These are phyloP conservation scores for Penicillium daleae DNA, from an alignment of 495 filamentous ascomycete genomes.

Conservation along the genomic window DNA sequence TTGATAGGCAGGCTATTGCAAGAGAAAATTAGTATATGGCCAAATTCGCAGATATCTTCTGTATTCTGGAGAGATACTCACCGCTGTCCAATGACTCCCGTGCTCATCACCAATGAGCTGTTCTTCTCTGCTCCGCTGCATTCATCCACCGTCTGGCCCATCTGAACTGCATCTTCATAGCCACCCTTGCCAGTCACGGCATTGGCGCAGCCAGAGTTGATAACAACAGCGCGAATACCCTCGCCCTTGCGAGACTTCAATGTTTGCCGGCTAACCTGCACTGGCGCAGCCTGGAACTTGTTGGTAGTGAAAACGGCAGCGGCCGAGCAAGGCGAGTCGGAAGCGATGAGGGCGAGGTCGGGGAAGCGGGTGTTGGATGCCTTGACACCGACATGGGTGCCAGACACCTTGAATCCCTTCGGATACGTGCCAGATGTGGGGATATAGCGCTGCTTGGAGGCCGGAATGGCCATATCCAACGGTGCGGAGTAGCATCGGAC, in stretches of 20 bases:
- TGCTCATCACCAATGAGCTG: constrained; percentile 92
- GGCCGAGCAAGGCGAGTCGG: constrained; percentile 85
- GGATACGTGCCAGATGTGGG: constrained; percentile 85
- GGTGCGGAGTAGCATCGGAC: constrained; percentile 65
- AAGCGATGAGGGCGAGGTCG: constrained; percentile 86
- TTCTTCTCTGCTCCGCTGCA: constrained; percentile 64
- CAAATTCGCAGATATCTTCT: not conserved
- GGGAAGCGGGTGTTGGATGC: constrained; percentile 84
- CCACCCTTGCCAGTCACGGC: constrained; percentile 94
- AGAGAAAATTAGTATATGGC: not conserved
- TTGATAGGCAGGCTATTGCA: constrained; percentile 74
- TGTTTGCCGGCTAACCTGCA: constrained; percentile 77
- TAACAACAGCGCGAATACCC: constrained; percentile 79
- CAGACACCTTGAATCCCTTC: constrained; percentile 84
- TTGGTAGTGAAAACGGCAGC: constrained; percentile 97
- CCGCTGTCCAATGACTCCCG: constrained; percentile 96
- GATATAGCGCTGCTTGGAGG: constrained; percentile 82
- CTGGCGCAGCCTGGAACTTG: constrained; percentile 95
- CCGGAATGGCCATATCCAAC: constrained; percentile 63
- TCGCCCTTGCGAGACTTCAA: constrained; percentile 66
- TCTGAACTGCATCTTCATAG: constrained; percentile 81
- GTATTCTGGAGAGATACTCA: constrained; percentile 27
- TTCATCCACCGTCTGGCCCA: constrained; percentile 79
- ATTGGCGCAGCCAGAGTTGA: constrained; percentile 97
- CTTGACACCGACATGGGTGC: constrained; percentile 92